Base-by-base conservation (phyloP, 2,329 filamentous ascomycete species). In the Didymellaceae sp. region DNA sequence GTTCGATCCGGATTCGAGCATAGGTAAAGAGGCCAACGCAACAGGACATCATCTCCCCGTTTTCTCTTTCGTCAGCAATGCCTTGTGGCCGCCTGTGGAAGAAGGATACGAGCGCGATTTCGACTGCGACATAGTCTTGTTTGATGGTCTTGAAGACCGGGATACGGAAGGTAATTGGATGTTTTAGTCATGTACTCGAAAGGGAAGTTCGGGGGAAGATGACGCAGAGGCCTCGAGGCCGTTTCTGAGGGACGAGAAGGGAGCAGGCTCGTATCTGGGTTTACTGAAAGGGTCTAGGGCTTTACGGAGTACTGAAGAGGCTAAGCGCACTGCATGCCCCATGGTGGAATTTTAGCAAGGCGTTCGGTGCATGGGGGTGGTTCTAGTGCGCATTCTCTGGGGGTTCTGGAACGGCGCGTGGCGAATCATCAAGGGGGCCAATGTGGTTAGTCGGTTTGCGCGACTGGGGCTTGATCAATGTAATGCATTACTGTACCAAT, bases 81-180 rank as follows among this genome's bases (percentile, higher is more conserved):
- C 58, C 14, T 58, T 72, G 7, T 72, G 67, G 70, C 70, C 69
- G 17, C 20, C 54, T 14, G 31, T 46, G 13, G 60, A 57, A 8
- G 51, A 49, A 22, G 55, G 40, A 5, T 57, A 51, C 11, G 58
- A 56, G 2, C 25, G 40, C 1, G 59, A 50, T 4, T 31, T 66
- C 21, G 66, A 72, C n/a, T 71, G 70, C 55, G 65, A 71, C 24
- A 66, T 72, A 56, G 56, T 70, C 3, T 54, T 72, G 7, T 72
- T 68, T 53, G 66, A 72, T 35, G 70, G 70, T 5, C 57, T 72
- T 6, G 66, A 71, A 25, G 70, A 72, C 35, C 45, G 52, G 39
- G 67, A 72, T 28, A 63, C 58, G 2, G 66, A 71, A 21, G 68
- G 68, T 6, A 71, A 71, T 20, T 72, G 70, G 70, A 53, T 71